Evolutionary conservation across 169 alveolate genomes (phyloP).

Genomic region (Plasmodium gaboni): DNA sequence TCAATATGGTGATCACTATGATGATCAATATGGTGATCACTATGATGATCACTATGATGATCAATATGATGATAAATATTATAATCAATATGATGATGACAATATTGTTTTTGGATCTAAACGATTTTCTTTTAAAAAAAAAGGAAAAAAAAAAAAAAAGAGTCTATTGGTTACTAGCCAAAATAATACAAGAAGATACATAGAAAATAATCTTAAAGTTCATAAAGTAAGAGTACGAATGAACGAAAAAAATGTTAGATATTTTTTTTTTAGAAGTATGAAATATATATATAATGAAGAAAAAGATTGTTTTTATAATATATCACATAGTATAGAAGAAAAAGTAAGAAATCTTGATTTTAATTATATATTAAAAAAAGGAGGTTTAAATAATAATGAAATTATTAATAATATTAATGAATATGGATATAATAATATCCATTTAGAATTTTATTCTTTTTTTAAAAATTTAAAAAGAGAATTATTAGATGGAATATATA

Average conservation of each 20-base stretch:
- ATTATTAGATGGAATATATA: conserved; percentile 83
- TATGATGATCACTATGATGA: too few relatives aligned
- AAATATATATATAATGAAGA: conserved; percentile 80
- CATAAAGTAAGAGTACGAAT: conserved; percentile 43
- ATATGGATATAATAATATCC: conserved; percentile 81
- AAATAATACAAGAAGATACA: neutral
- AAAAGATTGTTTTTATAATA: conserved; percentile 78
- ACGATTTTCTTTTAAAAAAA: neutral
- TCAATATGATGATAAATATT: too few relatives aligned
- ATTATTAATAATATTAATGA: conserved; percentile 78
- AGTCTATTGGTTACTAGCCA: neutral
- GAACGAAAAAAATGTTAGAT: conserved; percentile 57
- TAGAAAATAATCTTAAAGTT: neutral
- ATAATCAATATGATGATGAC: neutral
- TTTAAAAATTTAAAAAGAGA: conserved; percentile 82
- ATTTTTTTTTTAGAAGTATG: conserved; percentile 75
- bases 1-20: too few relatives aligned
- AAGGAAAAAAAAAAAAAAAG: neutral
- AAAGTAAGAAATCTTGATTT: conserved; percentile 80
- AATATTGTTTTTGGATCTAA: neutral
- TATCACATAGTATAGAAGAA: conserved; percentile 76
- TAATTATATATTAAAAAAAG: conserved; percentile 80
- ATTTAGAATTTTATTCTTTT: conserved; percentile 78
- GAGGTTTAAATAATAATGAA: conserved; percentile 86
- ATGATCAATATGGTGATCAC: too few relatives aligned